These are phyloP conservation scores for Ogataea philodendri DNA, from an alignment of 805 yeast species.

Conservation along the genomic window DNA sequence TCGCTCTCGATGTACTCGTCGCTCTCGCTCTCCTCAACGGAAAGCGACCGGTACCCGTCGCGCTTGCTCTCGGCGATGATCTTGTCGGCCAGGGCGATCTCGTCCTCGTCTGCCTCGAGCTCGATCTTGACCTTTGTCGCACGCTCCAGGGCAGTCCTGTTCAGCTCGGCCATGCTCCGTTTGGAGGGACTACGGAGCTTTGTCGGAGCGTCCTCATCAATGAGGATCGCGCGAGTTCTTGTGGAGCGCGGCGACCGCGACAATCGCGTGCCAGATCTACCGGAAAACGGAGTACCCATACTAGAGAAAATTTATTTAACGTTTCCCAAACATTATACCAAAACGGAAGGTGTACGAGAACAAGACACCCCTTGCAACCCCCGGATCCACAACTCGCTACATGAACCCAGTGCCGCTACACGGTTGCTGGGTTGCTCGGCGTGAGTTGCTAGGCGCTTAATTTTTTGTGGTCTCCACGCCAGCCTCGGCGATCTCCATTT, in stretches of 20 bases:
- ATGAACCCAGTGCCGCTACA: no score
- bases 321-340: background rate
- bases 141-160: constrained; percentile 48
- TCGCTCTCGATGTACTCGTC: constrained; percentile 5
- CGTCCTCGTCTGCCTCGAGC: constrained; percentile 28
- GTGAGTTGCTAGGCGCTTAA: no score
- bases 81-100: constrained; percentile 43
- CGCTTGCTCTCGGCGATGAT: constrained; percentile 39
- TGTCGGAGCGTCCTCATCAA: constrained; percentile 33
- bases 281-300: constrained; percentile 15
- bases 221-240: constrained; percentile 17
- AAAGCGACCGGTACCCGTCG: constrained; percentile 24
- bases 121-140: constrained; percentile 39
- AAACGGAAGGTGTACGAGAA: no score
- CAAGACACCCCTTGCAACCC: constrained; percentile 1
- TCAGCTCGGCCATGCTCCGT: constrained; percentile 38
- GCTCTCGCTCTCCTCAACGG: constrained; percentile 7
- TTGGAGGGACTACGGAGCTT: constrained; percentile 45
- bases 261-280: constrained; percentile 27
- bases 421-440: no score
- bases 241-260: constrained; percentile 42
- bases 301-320: background rate
- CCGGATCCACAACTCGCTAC: no score
- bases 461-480: no score
- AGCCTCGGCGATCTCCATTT: no score